Conservation (phyloP, 1,284 basidiomycete species). For the Trametes versicolor region DNA sequence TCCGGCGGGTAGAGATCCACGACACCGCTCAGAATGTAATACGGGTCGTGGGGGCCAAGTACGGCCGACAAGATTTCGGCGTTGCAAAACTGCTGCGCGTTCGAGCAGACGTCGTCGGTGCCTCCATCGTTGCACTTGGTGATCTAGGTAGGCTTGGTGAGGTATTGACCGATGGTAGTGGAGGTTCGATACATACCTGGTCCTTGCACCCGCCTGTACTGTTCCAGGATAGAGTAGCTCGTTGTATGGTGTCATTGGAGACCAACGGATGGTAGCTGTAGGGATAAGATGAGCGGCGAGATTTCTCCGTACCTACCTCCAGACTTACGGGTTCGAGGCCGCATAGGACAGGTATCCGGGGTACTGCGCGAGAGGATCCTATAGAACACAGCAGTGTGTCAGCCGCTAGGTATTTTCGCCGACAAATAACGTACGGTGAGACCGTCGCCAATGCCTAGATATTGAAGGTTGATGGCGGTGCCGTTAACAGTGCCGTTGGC, state of each 20-base stretch:
- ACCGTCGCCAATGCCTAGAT: constrained; percentile 70
- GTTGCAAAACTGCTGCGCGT: constrained; percentile 66
- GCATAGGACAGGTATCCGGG: constrained; percentile 65
- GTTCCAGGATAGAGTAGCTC: constrained; percentile 57
- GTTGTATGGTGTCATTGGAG: constrained; percentile 48
- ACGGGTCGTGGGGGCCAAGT: constrained; percentile 58
- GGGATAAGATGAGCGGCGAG: background rate
- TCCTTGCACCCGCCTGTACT: constrained; percentile 58
- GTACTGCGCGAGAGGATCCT: constrained; percentile 69
- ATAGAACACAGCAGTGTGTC: constrained; percentile 7
- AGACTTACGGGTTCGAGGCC: constrained; percentile 55
- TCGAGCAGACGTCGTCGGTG: constrained; percentile 58
- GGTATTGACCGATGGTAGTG: background rate
- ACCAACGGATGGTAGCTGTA: constrained; percentile 60
- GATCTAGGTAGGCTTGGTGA: constrained; percentile 48
- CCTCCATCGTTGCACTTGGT: constrained; percentile 58
- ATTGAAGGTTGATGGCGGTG: constrained; percentile 65
- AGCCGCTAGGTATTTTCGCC: constrained; percentile 11
- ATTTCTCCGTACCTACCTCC: background rate
- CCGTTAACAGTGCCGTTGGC: constrained; percentile 58
- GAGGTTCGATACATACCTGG: constrained; percentile 45
- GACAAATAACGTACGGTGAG: constrained; percentile 55
- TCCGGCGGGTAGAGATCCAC: constrained; percentile 66
- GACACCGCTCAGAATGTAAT: constrained; percentile 60
- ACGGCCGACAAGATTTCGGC: constrained; percentile 59